Evolutionary conservation across 2,329 filamentous ascomycete genomes (phyloP).

Genomic region (Aureobasidium pullulans): DNA sequence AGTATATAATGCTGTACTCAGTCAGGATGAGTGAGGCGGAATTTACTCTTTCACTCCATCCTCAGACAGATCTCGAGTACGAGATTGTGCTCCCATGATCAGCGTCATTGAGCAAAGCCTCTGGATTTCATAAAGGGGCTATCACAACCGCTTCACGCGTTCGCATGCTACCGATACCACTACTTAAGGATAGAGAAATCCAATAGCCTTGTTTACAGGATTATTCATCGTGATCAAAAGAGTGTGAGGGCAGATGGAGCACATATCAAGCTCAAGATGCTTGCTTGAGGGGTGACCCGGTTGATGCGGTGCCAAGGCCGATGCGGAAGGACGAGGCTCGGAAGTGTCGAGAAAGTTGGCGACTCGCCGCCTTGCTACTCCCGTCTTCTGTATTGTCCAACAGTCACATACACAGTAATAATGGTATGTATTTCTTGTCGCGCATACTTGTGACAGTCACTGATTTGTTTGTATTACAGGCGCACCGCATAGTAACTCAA

Average conservation of each 20-base stretch:
- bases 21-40: too few relatives aligned
- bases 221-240: background rate
- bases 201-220: too few relatives aligned
- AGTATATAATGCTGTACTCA: too few relatives aligned
- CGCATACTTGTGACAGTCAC: background rate
- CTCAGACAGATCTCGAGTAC: too few relatives aligned
- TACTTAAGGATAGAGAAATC: too few relatives aligned
- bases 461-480: constrained; percentile 45
- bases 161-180: too few relatives aligned
- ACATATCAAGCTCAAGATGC: background rate
- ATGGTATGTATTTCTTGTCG: background rate
- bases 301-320: background rate
- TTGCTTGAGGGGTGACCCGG: background rate
- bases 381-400: background rate
- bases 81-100: too few relatives aligned
- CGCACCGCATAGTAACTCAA: constrained; percentile 89
- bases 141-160: too few relatives aligned
- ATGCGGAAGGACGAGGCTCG: background rate
- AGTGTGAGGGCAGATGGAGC: background rate
- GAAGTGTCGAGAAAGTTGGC: constrained; percentile 11
- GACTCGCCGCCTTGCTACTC: constrained; percentile 1
- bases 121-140: too few relatives aligned
- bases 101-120: too few relatives aligned
- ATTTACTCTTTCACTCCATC: too few relatives aligned
- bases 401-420: background rate